Percentiles rank a stretch among this genome's conserved stretches.
Evolutionary conservation across 768 basidiomycete species (phyloP).

Genomic region (Amanita phalloides): DNA sequence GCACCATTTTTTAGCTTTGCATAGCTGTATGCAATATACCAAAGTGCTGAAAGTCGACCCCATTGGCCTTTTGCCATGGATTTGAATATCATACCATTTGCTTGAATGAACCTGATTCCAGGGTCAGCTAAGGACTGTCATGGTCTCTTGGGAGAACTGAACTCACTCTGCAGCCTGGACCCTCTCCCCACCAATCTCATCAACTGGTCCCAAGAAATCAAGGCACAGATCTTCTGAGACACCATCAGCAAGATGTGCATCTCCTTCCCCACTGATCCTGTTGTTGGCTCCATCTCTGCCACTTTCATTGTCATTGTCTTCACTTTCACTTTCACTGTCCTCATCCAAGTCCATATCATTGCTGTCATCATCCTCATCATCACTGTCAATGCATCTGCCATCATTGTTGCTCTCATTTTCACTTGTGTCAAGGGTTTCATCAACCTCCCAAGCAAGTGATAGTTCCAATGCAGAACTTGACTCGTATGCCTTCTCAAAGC

Average conservation of each 20-base stretch:
- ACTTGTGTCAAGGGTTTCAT: neutral
- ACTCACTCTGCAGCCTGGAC: neutral
- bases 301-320: neutral
- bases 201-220: neutral
- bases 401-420: neutral
- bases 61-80: neutral
- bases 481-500: neutral
- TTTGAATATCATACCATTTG: neutral
- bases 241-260: neutral
- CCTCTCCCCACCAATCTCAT: neutral
- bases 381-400: too few species aligned
- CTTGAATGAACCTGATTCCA: neutral
- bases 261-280: neutral
- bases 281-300: neutral
- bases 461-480: neutral
- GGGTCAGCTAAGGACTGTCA: neutral
- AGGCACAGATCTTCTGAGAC: neutral
- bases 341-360: neutral
- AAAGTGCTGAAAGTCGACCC: neutral
- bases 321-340: neutral
- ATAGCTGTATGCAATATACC: neutral
- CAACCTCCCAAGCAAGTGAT: neutral
- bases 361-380: neutral
- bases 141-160: neutral
- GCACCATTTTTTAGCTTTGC: neutral